phyloP scores from a whole-genome alignment of 1,139 yeast species.

The Scheffersomyces stambukii region DNA sequence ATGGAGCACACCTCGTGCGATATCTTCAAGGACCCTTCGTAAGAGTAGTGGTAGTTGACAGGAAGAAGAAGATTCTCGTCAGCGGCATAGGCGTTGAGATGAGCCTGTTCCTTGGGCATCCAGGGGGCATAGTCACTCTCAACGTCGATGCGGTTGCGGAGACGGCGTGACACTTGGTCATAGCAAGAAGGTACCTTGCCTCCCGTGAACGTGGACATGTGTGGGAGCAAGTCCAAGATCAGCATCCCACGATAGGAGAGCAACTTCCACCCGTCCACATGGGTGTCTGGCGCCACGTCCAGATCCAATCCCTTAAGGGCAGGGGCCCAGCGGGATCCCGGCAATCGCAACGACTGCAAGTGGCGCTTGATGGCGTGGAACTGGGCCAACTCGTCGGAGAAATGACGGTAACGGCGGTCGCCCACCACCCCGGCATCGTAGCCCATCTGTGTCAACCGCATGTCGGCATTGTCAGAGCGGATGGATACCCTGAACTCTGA shows the following conservation, averaged over 20 bases:
- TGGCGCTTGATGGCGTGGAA: slow-evolving; percentile 43
- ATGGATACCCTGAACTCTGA: slow-evolving; percentile 89
- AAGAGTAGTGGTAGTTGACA: slow-evolving; percentile 53
- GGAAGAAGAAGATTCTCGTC: slow-evolving; percentile 79
- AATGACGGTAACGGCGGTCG: slow-evolving; percentile 54
- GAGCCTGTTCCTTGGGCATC: slow-evolving; percentile 65
- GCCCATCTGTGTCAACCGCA: slow-evolving; percentile 72
- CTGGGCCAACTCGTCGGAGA: slow-evolving; percentile 38
- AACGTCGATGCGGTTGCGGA: slow-evolving; percentile 61
- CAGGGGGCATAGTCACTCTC: slow-evolving; percentile 85
- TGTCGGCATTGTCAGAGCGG: slow-evolving; percentile 92
- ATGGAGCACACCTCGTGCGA: slow-evolving; percentile 73
- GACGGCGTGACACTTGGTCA: slow-evolving; percentile 43
- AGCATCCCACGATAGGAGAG: slow-evolving; percentile 36
- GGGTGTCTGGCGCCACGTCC: slow-evolving; percentile 27
- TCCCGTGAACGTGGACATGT: slow-evolving; percentile 17
- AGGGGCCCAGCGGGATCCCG: slow-evolving; percentile 65
- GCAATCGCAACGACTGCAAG: slow-evolving; percentile 41
- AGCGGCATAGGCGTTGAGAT: slow-evolving; percentile 71
- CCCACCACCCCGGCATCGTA: slow-evolving; percentile 63
- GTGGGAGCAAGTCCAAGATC: slow-evolving; percentile 28
- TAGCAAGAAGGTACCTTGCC: slow-evolving; percentile 19
- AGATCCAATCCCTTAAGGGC: slow-evolving; percentile 44
- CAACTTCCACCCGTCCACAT: slow-evolving; percentile 44
- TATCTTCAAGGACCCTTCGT: slow-evolving; percentile 41